Evolutionary conservation across 2,329 filamentous ascomycete species (phyloP).

Genomic region (Cadophora gregata): DNA sequence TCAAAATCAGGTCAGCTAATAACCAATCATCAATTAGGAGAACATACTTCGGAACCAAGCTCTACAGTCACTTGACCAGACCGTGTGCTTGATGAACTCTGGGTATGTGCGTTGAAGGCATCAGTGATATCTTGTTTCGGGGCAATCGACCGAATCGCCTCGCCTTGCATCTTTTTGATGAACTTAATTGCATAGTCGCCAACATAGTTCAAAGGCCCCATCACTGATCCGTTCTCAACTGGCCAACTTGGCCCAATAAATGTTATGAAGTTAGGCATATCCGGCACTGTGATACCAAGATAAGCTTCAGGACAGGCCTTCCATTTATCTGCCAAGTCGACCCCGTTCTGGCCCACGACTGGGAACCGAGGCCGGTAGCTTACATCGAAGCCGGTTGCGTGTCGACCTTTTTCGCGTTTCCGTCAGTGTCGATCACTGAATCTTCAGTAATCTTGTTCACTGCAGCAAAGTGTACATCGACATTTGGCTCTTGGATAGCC

Average conservation of each 20-base stretch:
- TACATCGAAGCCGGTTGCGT: conserved; percentile 46
- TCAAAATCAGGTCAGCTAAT: background rate
- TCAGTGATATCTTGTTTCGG: conserved; percentile 55
- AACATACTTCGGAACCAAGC: conserved; percentile 39
- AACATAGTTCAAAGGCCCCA: conserved; percentile 32
- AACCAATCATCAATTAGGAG: background rate
- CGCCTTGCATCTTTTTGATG: conserved; percentile 49
- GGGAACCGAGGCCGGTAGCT: conserved; percentile 39
- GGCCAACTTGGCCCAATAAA: conserved; percentile 41
- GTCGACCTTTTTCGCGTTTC: conserved; percentile 43
- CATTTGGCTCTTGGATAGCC: conserved; percentile 55
- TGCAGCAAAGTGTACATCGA: conserved; percentile 56
- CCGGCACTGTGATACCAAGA: conserved; percentile 37
- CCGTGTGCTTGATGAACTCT: conserved; percentile 59
- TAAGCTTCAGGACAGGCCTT: conserved; percentile 42
- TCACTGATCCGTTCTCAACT: conserved; percentile 39
- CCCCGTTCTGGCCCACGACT: conserved; percentile 37
- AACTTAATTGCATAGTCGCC: conserved; percentile 37
- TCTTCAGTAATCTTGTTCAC: conserved; percentile 53
- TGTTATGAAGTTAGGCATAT: conserved; percentile 40
- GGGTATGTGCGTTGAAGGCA: conserved; percentile 57
- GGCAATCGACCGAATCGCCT: conserved; percentile 54
- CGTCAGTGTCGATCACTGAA: conserved; percentile 51
- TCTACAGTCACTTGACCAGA: conserved; percentile 52
- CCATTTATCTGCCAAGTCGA: conserved; percentile 40